A percentile compares a stretch with the other conserved stretches of the same genome.
Evolutionary conservation across 169 alveolate genomes (phyloP).

Genomic region (Plasmodium blacklocki): DNA sequence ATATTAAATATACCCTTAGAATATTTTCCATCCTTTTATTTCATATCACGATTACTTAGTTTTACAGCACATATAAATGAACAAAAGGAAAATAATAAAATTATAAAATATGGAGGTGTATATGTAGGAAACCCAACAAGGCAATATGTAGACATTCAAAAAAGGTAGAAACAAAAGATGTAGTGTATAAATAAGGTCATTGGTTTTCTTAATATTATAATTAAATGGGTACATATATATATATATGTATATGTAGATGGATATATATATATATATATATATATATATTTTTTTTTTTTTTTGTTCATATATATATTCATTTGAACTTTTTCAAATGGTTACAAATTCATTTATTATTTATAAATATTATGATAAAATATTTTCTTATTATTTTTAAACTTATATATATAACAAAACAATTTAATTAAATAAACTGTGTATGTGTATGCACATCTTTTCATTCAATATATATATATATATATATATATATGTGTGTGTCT

Average conservation of each 20-base stretch:
- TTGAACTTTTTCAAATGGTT: too few species aligned
- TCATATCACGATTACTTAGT: constrained; percentile 29
- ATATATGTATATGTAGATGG: background rate
- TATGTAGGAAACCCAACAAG: constrained; percentile 32
- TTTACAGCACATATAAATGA: constrained; percentile 61
- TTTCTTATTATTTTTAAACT: too few species aligned
- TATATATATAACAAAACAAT: too few species aligned
- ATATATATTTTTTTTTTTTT: too few species aligned
- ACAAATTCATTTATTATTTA: too few species aligned
- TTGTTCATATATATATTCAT: too few species aligned
- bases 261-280: too few species aligned
- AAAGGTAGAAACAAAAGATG: background rate
- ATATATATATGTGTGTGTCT: too few species aligned
- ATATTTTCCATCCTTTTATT: constrained; percentile 18
- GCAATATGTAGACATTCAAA: background rate
- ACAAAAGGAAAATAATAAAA: constrained; percentile 38
- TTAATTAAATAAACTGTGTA: too few species aligned
- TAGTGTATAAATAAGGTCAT: background rate
- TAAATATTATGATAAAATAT: too few species aligned
- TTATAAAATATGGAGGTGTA: constrained; percentile 28
- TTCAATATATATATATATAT: too few species aligned
- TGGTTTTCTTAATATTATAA: background rate
- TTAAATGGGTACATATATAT: background rate
- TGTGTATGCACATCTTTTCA: too few species aligned
- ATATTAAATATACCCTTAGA: constrained; percentile 15